Conservation (phyloP, 1,284 basidiomycete species). For the Meira miltonrushii region DNA sequence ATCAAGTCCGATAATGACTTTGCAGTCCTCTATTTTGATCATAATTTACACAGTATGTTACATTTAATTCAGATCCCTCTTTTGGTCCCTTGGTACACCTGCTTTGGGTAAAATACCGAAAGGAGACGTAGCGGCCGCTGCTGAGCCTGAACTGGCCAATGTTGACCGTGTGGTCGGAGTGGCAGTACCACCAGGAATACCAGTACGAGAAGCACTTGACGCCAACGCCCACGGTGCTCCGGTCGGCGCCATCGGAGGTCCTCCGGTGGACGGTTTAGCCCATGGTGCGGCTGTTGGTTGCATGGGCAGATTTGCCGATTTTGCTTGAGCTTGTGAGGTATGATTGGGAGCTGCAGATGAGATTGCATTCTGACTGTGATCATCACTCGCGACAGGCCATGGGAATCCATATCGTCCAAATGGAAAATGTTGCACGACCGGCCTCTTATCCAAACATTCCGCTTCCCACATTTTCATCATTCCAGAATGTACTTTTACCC, state of each 20-base stretch:
- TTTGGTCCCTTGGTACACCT: neutral
- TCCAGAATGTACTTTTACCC: slow-evolving; percentile 82
- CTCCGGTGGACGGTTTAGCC: neutral
- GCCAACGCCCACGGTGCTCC: neutral
- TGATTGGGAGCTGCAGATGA: too few relatives aligned
- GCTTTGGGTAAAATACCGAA: slow-evolving; percentile 12
- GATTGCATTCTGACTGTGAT: neutral
- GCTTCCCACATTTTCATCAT: slow-evolving; percentile 94
- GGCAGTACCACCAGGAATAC: neutral
- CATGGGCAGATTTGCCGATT: neutral
- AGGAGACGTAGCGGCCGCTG: slow-evolving; percentile 14
- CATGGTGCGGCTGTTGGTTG: neutral
- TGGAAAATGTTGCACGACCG: slow-evolving; percentile 90
- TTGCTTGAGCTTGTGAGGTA: neutral
- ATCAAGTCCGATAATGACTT: neutral
- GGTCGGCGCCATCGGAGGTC: neutral
- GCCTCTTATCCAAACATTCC: slow-evolving; percentile 90
- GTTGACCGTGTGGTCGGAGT: slow-evolving; percentile 1
- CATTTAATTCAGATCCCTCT: neutral
- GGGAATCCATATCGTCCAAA: slow-evolving; percentile 59
- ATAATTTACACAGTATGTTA: neutral
- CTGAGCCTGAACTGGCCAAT: slow-evolving; percentile 10
- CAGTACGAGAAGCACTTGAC: neutral
- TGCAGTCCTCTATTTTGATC: neutral
- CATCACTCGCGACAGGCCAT: slow-evolving; percentile 16